Evolutionary conservation across 2,329 filamentous ascomycete genomes (phyloP), one percentile per base, ranked within the genome.

Genomic region (Coniochaeta sp.): DNA sequence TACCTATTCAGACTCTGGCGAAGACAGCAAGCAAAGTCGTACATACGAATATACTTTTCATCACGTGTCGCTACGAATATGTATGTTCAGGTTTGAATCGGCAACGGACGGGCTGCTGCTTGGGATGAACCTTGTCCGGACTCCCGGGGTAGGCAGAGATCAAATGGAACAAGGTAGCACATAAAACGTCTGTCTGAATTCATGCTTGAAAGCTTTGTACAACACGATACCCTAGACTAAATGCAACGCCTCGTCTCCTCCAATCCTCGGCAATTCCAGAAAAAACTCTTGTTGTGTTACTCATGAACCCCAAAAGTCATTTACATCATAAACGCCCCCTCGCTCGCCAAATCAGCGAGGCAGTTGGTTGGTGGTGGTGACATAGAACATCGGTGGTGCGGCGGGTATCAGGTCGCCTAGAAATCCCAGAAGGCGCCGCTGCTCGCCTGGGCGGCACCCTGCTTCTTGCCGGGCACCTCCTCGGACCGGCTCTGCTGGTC

Each of bases 391-490:
- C 22, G n/a, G n/a, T n/a, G n/a, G n/a, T n/a, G n/a, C n/a, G n/a
- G n/a, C n/a, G 6, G 22, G 26, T 10, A 28, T 52, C 47, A 26
- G 12, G 26, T 62, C 17, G 58, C 63, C 68, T 72, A 81, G 65
- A 77, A 81, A 63, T 80, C 77, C 80, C 80, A 83, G 61, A 79
- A 77, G 69, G 69, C 74, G 42, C 68, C 47, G 26, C 47, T 28
- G 16, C 7, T 66, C 47, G 68, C 63, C 73, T 75, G 74, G 58
- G 71, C 66, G 24, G 73, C 70, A 58, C 67, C 66, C 58, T 68
- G 72, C 69, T 75, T 76, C 68, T 76, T 76, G 47, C 75, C 74
- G 5, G 73, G 70, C 8, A 72, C 71, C 10, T 72, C 64, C 44
- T 70, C 66, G 57, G 69, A 63, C n/a, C 62, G 67, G 55, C 70